Conservation (phyloP, 139 green algal species). For the Chlamydomonas incerta region DNA sequence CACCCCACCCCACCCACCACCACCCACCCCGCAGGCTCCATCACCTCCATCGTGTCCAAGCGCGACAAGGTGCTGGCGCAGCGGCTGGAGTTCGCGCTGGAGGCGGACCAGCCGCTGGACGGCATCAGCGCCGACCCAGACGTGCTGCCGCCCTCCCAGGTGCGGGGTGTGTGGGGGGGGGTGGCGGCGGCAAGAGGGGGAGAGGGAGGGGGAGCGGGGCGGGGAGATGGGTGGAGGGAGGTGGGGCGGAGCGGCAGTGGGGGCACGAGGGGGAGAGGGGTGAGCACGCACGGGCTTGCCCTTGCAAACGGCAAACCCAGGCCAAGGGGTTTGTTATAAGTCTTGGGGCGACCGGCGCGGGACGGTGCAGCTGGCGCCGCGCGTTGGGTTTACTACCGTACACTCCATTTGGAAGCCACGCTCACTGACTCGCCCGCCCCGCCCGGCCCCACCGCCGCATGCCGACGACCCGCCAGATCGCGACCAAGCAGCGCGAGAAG, state of each 20-base stretch:
- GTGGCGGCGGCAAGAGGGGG: not conserved
- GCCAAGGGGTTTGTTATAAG: too few relatives aligned
- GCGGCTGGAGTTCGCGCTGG: conserved; percentile 83
- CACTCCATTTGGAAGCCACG: too few relatives aligned
- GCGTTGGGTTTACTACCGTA: too few relatives aligned
- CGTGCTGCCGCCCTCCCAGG: conserved; percentile 69
- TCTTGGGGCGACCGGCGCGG: too few relatives aligned
- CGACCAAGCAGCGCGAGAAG: conserved; percentile 17
- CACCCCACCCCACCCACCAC: too few relatives aligned
- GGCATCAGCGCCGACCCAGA: conserved; percentile 65
- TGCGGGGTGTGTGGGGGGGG: conserved; percentile 39
- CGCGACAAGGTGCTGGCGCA: conserved; percentile 81
- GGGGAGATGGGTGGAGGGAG: not conserved
- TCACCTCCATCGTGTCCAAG: conserved; percentile 82
- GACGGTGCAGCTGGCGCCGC: too few relatives aligned
- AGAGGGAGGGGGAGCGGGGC: not conserved
- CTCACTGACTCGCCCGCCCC: too few relatives aligned
- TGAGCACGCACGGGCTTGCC: too few relatives aligned
- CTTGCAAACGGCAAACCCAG: too few relatives aligned
- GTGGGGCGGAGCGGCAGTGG: not conserved
- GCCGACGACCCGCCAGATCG: not conserved
- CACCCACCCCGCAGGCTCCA: conserved; percentile 42
- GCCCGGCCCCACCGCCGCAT: too few relatives aligned
- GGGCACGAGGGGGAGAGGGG: not conserved
- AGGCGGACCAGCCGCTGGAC: conserved; percentile 78